These are phyloP conservation scores for Mycosphaerella arachidis DNA, from an alignment of 2,329 filamentous ascomycete species.

Conservation along the genomic window DNA sequence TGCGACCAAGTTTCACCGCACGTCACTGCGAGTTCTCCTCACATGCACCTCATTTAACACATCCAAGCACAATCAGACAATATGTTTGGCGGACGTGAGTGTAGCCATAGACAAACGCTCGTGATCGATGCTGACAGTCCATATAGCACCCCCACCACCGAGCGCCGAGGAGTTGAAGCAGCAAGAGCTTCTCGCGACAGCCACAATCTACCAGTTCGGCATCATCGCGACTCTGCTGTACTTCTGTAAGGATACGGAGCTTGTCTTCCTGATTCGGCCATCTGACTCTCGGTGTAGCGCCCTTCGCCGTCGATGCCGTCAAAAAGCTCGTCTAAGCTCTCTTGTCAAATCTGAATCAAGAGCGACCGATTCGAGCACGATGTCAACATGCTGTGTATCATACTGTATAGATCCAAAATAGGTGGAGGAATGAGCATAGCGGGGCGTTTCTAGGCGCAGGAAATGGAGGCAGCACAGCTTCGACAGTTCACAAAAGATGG, in stretches of 20 bases:
- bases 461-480: neutral
- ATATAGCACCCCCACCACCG: conserved; percentile 63
- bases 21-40: neutral
- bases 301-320: conserved; percentile 53
- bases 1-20: conserved; percentile 5
- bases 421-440: conserved; percentile 2
- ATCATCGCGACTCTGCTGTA: conserved; percentile 66
- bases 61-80: conserved; percentile 1
- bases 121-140: conserved; percentile 6
- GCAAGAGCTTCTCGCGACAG: conserved; percentile 63
- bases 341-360: neutral
- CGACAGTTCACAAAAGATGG: neutral
- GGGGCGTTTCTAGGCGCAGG: neutral
- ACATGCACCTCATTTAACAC: conserved; percentile 1
- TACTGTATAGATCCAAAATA: conserved; percentile 12
- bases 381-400: conserved; percentile 10
- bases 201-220: conserved; percentile 63
- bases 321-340: conserved; percentile 42
- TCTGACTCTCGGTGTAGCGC: conserved; percentile 38
- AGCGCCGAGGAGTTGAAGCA: conserved; percentile 64
- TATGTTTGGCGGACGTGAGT: conserved; percentile 30
- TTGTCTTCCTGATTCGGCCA: too few species aligned
- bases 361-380: neutral
- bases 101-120: neutral
- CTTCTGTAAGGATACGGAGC: conserved; percentile 57